A percentile compares a stretch with the other conserved stretches of the same genome.
These are phyloP conservation scores for Lichtheimia ornata DNA, from an alignment of 371 early-diverging fungal genomes.

Conservation along the genomic window DNA sequence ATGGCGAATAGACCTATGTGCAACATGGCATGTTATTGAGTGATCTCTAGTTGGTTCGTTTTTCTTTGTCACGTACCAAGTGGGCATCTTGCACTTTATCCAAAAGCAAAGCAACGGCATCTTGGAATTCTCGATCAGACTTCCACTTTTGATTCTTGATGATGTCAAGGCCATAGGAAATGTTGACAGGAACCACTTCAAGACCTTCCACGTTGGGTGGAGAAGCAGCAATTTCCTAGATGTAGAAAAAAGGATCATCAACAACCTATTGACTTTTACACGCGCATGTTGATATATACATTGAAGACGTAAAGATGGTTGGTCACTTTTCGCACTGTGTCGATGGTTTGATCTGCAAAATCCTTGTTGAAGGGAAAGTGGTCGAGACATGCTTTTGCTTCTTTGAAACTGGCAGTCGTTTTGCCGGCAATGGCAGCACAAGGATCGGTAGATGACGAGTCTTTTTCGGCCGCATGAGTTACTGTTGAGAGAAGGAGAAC, in stretches of 20 bases:
- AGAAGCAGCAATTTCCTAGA: slow-evolving; percentile 47
- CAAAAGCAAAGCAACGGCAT: slow-evolving; percentile 45
- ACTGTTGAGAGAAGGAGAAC: slow-evolving; percentile 6
- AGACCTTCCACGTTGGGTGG: slow-evolving; percentile 45
- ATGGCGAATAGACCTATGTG: slow-evolving; percentile 46
- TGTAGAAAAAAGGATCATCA: neutral
- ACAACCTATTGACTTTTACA: neutral
- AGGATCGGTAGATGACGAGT: slow-evolving; percentile 26
- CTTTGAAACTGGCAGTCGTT: slow-evolving; percentile 36
- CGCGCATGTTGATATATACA: slow-evolving; percentile 20
- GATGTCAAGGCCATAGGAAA: slow-evolving; percentile 43
- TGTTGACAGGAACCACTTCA: slow-evolving; percentile 43
- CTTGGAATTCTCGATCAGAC: slow-evolving; percentile 51
- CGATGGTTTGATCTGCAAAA: slow-evolving; percentile 43
- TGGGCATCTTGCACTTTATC: slow-evolving; percentile 57
- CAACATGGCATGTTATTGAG: neutral
- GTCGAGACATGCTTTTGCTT: slow-evolving; percentile 53
- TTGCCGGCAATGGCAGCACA: slow-evolving; percentile 49
- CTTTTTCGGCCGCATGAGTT: slow-evolving; percentile 11
- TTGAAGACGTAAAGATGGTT: slow-evolving; percentile 53
- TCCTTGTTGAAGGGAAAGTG: slow-evolving; percentile 45
- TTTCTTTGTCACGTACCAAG: slow-evolving; percentile 28
- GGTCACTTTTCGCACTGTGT: slow-evolving; percentile 46
- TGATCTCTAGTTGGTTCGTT: neutral
- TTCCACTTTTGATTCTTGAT: slow-evolving; percentile 45